Percentiles rank a stretch among this genome's conserved stretches.
Conservation (phyloP, 2,329 filamentous ascomycete genomes). For the Colletotrichum tamarilloi region DNA sequence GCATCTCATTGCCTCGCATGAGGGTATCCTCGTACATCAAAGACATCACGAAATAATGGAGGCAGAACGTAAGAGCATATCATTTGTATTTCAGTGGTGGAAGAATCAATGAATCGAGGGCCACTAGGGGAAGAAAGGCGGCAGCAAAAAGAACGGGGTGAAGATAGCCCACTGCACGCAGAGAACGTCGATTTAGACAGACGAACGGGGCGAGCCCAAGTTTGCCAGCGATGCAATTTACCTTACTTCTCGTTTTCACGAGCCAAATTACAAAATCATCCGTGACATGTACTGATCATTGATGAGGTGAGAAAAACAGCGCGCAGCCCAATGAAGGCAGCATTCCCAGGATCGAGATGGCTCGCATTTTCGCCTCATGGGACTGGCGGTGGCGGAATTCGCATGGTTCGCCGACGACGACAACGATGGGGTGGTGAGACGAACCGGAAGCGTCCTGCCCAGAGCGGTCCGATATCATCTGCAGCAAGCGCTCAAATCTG, state of each 20-base stretch:
- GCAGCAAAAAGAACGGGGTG: background rate
- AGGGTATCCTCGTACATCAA: background rate
- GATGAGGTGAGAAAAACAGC: background rate
- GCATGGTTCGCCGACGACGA: background rate
- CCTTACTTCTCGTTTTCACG: background rate
- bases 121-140: background rate
- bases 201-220: background rate
- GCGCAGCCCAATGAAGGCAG: background rate
- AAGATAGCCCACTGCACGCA: background rate
- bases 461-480: conserved; percentile 26
- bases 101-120: background rate
- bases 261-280: background rate
- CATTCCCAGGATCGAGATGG: background rate
- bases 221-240: background rate
- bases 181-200: background rate
- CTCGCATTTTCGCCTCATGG: background rate
- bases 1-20: background rate
- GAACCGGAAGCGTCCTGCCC: background rate
- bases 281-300: background rate
- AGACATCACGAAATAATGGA: background rate
- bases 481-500: conserved; percentile 18
- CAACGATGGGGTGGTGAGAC: background rate
- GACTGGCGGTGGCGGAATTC: conserved; percentile 8
- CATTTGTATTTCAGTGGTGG: background rate
- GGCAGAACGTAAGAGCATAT: background rate